phyloP scores from a whole-genome alignment of 1,284 basidiomycete genomes.

The Boletus semigastroideus region DNA sequence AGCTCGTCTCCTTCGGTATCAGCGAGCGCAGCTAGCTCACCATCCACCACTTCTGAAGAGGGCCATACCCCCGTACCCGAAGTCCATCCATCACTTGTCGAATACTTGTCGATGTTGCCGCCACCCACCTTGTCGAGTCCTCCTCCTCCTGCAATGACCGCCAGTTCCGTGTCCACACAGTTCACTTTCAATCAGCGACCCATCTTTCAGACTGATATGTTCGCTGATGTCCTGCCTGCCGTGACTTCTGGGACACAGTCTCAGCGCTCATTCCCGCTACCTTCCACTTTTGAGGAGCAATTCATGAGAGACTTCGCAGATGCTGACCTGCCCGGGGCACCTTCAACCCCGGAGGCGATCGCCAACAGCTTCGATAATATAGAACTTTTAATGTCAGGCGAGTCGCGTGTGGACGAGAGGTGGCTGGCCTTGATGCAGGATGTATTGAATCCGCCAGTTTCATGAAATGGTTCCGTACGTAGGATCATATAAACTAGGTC shows the following conservation, averaged over 20 bases:
- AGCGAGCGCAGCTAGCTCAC: conserved; percentile 27
- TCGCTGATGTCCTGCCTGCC: conserved; percentile 3
- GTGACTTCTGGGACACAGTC: conserved; percentile 6
- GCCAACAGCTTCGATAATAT: conserved; percentile 21
- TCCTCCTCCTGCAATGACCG: conserved; percentile 7
- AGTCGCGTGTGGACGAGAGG: conserved; percentile 54
- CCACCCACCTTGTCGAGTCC: conserved; percentile 24
- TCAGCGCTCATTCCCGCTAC: conserved; percentile 12
- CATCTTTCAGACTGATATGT: conserved; percentile 13
- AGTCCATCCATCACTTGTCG: conserved; percentile 57
- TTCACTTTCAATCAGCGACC: conserved; percentile 14
- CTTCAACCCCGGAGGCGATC: conserved; percentile 1
- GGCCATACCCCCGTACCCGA: conserved; percentile 37
- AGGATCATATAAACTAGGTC: conserved; percentile 1
- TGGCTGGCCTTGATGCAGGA: conserved; percentile 58
- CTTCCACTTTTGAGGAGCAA: conserved; percentile 20
- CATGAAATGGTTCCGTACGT: conserved; percentile 5
- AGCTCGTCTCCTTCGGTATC: conserved; percentile 18
- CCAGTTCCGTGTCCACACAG: conserved; percentile 9
- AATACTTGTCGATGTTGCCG: conserved; percentile 43
- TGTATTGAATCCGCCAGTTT: conserved; percentile 35
- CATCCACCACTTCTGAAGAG: conserved; percentile 29
- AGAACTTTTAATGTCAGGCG: conserved; percentile 50
- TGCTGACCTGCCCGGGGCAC: conserved; percentile 13
- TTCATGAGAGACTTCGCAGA: conserved; percentile 19